These are phyloP conservation scores for Leishmania gerbilli DNA, from an alignment of 208 protist genomes.

Conservation along the genomic window DNA sequence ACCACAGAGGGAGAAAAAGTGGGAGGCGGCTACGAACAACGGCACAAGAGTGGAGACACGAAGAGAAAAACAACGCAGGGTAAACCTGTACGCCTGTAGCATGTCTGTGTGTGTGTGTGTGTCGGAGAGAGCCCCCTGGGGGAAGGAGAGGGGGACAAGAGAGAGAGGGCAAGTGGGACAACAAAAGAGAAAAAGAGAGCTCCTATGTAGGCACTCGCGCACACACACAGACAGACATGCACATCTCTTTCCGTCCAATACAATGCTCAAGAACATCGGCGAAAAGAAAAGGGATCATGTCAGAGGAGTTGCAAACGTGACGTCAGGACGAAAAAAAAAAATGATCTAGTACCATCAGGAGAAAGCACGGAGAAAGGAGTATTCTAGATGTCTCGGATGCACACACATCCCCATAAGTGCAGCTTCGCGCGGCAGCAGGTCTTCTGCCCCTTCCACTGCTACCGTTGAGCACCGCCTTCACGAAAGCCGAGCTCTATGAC, in stretches of 20 bases:
- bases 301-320: neutral
- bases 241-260: neutral
- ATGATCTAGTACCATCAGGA: neutral
- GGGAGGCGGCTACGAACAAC: neutral
- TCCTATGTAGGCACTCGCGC: neutral
- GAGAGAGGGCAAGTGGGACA: neutral
- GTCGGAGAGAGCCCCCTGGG: neutral
- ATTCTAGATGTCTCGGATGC: neutral
- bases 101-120: neutral
- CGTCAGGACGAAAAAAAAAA: neutral
- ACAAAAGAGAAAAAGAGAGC: neutral
- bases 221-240: neutral
- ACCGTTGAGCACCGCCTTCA: neutral
- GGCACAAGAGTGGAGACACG: neutral
- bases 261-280: neutral
- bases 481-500: slow-evolving; percentile 27
- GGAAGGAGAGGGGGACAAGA: neutral
- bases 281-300: neutral
- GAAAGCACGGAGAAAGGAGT: too few species aligned
- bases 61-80: neutral
- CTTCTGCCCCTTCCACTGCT: neutral
- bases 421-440: neutral
- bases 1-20: neutral
- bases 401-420: neutral
- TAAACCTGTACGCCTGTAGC: neutral